These are phyloP conservation scores for Pisolithus albus DNA, from an alignment of 768 basidiomycete genomes.

Conservation along the genomic window DNA sequence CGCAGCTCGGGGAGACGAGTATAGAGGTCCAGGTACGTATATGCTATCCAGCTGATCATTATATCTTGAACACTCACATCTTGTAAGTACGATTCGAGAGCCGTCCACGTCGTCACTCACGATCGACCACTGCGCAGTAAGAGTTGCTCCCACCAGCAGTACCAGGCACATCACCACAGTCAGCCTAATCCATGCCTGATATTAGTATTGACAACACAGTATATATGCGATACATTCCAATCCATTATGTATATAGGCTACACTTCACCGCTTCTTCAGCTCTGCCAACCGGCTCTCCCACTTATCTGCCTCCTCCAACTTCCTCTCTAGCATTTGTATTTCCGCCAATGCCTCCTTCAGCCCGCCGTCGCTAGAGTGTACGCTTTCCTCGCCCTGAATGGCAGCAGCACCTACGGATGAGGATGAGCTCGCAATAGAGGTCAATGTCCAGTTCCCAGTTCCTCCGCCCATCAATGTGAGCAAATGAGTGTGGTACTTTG, in stretches of 20 bases:
- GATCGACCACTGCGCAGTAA: too few relatives aligned
- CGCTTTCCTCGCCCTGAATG: background rate
- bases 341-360: conserved; percentile 19
- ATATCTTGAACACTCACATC: too few relatives aligned
- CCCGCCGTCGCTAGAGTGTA: background rate
- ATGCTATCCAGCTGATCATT: too few relatives aligned
- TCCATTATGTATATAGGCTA: too few relatives aligned
- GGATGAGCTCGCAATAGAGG: conserved; percentile 39
- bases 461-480: conserved; percentile 73
- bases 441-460: conserved; percentile 64
- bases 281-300: conserved; percentile 15
- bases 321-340: conserved; percentile 18
- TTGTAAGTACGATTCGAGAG: too few relatives aligned
- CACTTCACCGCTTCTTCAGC: conserved; percentile 13
- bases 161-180: too few relatives aligned
- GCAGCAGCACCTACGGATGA: background rate
- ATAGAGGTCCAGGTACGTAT: too few relatives aligned
- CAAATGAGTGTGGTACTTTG: conserved; percentile 85
- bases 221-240: background rate
- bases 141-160: too few relatives aligned
- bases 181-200: too few relatives aligned
- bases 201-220: background rate
- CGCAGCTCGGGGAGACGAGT: conserved; percentile 12
- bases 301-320: conserved; percentile 16
- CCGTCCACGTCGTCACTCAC: too few relatives aligned